Base-by-base conservation (phyloP, 768 basidiomycete species). In the Austroboletus eburneus region DNA sequence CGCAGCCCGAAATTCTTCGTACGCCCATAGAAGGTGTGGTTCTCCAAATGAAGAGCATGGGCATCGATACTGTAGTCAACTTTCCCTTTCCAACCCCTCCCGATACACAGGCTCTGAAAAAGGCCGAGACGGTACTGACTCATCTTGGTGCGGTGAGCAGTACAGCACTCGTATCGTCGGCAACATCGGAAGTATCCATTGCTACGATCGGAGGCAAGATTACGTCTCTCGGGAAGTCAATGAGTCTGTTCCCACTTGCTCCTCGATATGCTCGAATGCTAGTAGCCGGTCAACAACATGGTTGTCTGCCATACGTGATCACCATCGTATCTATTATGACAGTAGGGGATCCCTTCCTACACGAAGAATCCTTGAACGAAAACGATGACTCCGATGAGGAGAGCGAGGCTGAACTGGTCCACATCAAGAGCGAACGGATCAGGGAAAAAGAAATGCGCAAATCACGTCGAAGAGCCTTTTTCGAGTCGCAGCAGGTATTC, bases 81-180 rank as follows among this genome's bases (percentile, higher is more conserved):
- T 99, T 99, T 66, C 96, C 96, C 14, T 98, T 98, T 69, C 96
- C 96, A 1, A 97, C 96, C 0, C 87, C 95, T 13, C 96, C 96
- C 0, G 90, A 96, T 64, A 79, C 85, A 30, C 58, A 66, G 9
- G 77, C 80, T 5, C 72, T 99, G 36, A 76, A 72, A 47, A 86
- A 85, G 59, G 92, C 96, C 2, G 94, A 99, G 68, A 81, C 74
- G 38, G 74, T 84, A 4, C 73, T 99, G 33, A 79, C 74, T 16
- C 77, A 90, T 57, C 80, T 99, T 9, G 93, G 92, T 20, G 95
- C 96, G 1, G 70, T 98, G 37, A 76, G 74, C 37, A 56, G 64
- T 60, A 21, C 57, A 41, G 46, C 65, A 45, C 22, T 50, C 43
- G 51, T 48, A 57, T 60, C 57, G 38, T 58, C 59, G 46, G 33